A percentile compares a stretch with the other conserved stretches of the same genome.
Evolutionary conservation across 805 yeast genomes (phyloP).

Genomic region (Ogataea nonfermentans): DNA sequence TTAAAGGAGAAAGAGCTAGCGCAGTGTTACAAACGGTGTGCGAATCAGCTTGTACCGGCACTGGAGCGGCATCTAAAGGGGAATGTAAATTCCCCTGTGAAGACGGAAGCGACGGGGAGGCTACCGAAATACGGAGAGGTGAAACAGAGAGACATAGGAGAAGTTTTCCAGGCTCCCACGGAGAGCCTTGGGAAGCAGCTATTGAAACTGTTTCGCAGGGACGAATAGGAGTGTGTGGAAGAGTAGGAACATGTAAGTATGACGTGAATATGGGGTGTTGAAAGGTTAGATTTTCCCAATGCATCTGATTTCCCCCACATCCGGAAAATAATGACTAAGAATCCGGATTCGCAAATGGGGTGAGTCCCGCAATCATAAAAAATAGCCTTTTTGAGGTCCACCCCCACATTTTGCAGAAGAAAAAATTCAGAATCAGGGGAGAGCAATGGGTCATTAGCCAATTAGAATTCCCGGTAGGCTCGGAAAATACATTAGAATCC

Average conservation of each 20-base stretch:
- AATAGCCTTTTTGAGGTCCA: slow-evolving; percentile 20
- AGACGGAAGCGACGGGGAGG: background rate
- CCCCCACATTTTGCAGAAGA: slow-evolving; percentile 17
- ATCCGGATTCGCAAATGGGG: slow-evolving; percentile 4
- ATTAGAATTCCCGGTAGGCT: slow-evolving; percentile 16
- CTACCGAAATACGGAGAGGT: slow-evolving; percentile 18
- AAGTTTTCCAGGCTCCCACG: slow-evolving; percentile 29
- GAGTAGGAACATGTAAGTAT: background rate
- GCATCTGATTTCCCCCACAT: background rate
- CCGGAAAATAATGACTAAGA: slow-evolving; percentile 6
- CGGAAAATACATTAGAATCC: too few relatives aligned
- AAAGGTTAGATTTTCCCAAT: slow-evolving; percentile 4
- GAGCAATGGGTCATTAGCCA: slow-evolving; percentile 11
- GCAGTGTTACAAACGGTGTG: slow-evolving; percentile 37
- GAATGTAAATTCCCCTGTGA: background rate
- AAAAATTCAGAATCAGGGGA: slow-evolving; percentile 19
- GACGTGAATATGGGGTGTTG: slow-evolving; percentile 6
- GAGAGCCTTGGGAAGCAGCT: slow-evolving; percentile 33
- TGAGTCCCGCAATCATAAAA: slow-evolving; percentile 14
- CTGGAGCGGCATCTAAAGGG: slow-evolving; percentile 23
- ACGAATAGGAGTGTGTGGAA: slow-evolving; percentile 1
- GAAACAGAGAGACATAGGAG: slow-evolving; percentile 19
- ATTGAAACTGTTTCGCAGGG: slow-evolving; percentile 22
- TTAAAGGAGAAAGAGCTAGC: slow-evolving; percentile 42
- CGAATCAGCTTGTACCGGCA: slow-evolving; percentile 23